phyloP scores from a whole-genome alignment of 495 filamentous ascomycete genomes.

The Trichoderma virens region DNA sequence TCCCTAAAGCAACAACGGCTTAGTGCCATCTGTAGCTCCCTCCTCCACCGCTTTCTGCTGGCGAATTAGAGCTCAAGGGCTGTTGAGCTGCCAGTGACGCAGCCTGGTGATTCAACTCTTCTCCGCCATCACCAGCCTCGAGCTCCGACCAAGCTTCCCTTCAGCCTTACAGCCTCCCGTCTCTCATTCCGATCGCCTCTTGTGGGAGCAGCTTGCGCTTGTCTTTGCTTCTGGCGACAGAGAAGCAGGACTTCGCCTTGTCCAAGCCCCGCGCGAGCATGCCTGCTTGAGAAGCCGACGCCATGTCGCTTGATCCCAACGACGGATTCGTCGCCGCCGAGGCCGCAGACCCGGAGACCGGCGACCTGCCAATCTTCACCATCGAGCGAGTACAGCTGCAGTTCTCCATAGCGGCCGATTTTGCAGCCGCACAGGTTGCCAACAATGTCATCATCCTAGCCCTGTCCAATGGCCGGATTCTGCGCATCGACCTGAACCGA shows the following conservation, averaged over 20 bases:
- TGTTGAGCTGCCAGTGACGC: neutral
- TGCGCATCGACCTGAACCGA: slow-evolving; percentile 88
- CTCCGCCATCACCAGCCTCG: slow-evolving; percentile 2
- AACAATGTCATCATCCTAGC: slow-evolving; percentile 95
- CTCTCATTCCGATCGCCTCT: neutral
- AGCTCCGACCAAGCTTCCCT: neutral
- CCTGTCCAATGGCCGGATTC: slow-evolving; percentile 76
- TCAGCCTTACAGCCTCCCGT: neutral
- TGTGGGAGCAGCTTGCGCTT: neutral
- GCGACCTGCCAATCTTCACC: slow-evolving; percentile 80
- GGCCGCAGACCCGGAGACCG: slow-evolving; percentile 51
- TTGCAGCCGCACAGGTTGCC: slow-evolving; percentile 91
- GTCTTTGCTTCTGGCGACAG: neutral
- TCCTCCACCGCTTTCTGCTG: neutral
- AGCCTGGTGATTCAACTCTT: neutral
- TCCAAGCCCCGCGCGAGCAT: slow-evolving; percentile 5
- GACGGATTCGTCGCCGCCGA: slow-evolving; percentile 44
- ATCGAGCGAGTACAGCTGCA: slow-evolving; percentile 84
- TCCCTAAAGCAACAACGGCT: neutral
- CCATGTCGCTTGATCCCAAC: slow-evolving; percentile 41
- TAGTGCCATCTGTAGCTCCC: too few species aligned
- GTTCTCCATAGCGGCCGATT: slow-evolving; percentile 85
- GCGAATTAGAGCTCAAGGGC: neutral
- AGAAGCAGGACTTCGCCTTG: neutral
- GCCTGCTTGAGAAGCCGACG: slow-evolving; percentile 6